Percentiles rank a stretch among this genome's conserved stretches.
Evolutionary conservation across 352 stramenopile genomes (phyloP).

Genomic region (Elongisporangium senticosum): DNA sequence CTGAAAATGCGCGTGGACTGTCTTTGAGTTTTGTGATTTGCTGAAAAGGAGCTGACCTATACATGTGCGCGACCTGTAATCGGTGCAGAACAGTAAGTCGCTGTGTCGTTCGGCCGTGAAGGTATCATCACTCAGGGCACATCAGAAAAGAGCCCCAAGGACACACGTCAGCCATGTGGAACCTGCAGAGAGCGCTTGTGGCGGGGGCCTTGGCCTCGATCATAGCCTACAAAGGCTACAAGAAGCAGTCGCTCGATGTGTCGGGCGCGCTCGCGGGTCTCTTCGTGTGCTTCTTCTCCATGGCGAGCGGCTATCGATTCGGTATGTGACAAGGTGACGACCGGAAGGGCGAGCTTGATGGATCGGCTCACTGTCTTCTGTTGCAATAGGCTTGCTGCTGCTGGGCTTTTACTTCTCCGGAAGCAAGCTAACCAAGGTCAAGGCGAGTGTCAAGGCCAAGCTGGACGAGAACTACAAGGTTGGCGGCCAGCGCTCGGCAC

Average conservation of each 20-base stretch:
- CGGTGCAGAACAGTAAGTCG: neutral
- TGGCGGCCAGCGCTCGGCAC: conserved; percentile 65
- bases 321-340: conserved; percentile 28
- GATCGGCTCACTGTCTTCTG: conserved; percentile 6
- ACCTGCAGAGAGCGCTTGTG: conserved; percentile 22
- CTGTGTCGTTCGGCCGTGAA: neutral
- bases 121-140: neutral
- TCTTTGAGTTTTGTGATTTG: neutral
- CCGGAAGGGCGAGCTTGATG: neutral
- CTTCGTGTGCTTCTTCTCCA: conserved; percentile 60
- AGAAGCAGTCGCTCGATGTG: conserved; percentile 60
- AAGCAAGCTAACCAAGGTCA: conserved; percentile 81
- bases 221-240: conserved; percentile 42
- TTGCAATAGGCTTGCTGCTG: conserved; percentile 48
- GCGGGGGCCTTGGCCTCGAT: conserved; percentile 33
- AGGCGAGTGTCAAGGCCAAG: conserved; percentile 44
- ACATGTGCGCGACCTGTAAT: neutral
- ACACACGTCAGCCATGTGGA: neutral
- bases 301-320: conserved; percentile 61
- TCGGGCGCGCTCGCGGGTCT: conserved; percentile 55
- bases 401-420: conserved; percentile 84
- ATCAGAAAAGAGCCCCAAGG: neutral
- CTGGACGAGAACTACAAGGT: conserved; percentile 73
- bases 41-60: neutral
- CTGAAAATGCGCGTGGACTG: neutral